Evolutionary conservation across 495 filamentous ascomycete species (phyloP), one percentile per base, ranked within the genome.

Genomic region (Aspergillus indologenus): DNA sequence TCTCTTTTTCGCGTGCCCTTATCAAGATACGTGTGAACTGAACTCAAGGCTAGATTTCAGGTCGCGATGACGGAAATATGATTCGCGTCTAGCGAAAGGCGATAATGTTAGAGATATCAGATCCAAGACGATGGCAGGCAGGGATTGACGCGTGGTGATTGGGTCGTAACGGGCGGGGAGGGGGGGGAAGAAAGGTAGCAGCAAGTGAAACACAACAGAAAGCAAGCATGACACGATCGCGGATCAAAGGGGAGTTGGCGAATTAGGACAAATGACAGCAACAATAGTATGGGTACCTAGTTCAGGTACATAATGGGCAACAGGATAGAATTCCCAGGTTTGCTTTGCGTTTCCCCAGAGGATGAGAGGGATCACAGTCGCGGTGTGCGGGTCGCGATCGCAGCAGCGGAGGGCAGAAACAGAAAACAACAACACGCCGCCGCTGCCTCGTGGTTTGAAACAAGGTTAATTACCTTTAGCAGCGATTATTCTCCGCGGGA

Each of bases 61-160:
- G 26, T 53, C 53, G 58, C 53, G 40, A 59, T 57, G 50, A 57
- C 53, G 19, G 14, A 17, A 54, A 58, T 51, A 45, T 56, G 48
- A 23, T 56, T 50, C 51, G 58, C 58, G 49, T 44, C 61, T 63
- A 52, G 14, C 50, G 42, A 43, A 29, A 52, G 54, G 54, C 24
- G 52, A 51, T 19, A 34, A 57, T 54, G 62, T 62, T 57, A 64
- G 65, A 65, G 54, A 42, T 45, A 45, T 26, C 34, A 40, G 34
- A 40, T 45, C 45, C 23, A 40, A 26, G 43, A 52, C 5, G 34
- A 54, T 31, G 53, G 61, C 57, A 59, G 54, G 63, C 26, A 57
- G 23, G 55, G 49, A 22, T 61, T 60, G 64, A 71, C 71, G 69
- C 71, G 71, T 73, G 68, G 53, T 68, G 68, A 68, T 65, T 65